Evolutionary conservation across 108 stramenopile genomes (phyloP), one percentile per base, ranked within the genome.

Genomic region (Parietichytrium sp.): DNA sequence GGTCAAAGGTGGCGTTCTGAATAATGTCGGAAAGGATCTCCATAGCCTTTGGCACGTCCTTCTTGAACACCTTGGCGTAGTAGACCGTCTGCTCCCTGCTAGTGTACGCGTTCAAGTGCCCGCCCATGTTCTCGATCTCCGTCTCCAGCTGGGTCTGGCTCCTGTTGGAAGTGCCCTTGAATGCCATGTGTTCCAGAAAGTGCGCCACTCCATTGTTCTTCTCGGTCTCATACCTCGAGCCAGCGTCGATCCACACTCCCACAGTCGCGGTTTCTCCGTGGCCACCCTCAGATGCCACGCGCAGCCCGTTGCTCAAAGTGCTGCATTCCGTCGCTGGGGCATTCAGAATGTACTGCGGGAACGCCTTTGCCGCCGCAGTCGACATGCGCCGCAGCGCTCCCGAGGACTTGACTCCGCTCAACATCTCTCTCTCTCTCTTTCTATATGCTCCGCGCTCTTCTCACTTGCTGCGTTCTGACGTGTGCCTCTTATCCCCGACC

Each of bases 121-220:
- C 98, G 15, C 98, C 98, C 97, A 98, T 99, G 88, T 99, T 96
- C 91, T 99, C 98, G 79, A 98, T 96, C 85, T 96, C 94, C 50
- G 95, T 91, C 85, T 99, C 98, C n/a, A 99, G 89, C 80, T 91
- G 86, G 52, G 92, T 92, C 86, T 98, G 97, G 15, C 94, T 95
- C 25, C 98, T 86, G 33, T 88, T 89, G 25, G 80, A 30, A 29
- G 96, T 96, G 79, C 98, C 98, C 90, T 99, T 99, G 91, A 99
- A 99, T 79, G 95, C 95, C 95, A 99, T 96, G 93, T 99, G 98
- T 88, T 99, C 98, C 72, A 99, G 86, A 86, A 99, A 99, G 87
- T 99, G 98, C 7, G 96, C 96, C n/a, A 93, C 94, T 54, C 98
- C 98, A 86, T 98, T 99, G 93, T 98, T 99, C 51, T 85, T 79